phyloP scores from a whole-genome alignment of 768 basidiomycete genomes.

The Multifurca ochricompacta region DNA sequence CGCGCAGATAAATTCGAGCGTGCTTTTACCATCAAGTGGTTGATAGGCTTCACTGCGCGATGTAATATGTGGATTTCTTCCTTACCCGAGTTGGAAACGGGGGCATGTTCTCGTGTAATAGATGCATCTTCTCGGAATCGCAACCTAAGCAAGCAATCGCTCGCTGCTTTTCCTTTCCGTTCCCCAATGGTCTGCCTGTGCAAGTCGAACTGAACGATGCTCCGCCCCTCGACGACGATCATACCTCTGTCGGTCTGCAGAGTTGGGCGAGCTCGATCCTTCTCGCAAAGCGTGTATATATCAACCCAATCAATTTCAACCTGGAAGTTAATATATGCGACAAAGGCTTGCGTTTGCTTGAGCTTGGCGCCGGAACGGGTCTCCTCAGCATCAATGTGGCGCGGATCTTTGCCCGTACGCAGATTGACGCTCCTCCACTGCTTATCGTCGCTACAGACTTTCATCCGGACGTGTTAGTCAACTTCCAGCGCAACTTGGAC shows the following conservation, averaged over 20 bases:
- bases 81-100: constrained; percentile 29
- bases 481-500: constrained; percentile 52
- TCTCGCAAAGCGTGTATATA: constrained; percentile 56
- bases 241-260: constrained; percentile 76
- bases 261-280: constrained; percentile 79
- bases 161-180: constrained; percentile 45
- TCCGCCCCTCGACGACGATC: constrained; percentile 52
- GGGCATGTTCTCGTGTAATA: constrained; percentile 36
- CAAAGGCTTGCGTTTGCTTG: constrained; percentile 38
- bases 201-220: constrained; percentile 63
- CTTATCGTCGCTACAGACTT: constrained; percentile 67
- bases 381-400: constrained; percentile 65
- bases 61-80: constrained; percentile 43
- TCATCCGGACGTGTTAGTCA: constrained; percentile 65
- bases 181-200: constrained; percentile 24
- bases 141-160: constrained; percentile 38
- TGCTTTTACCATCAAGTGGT: constrained; percentile 62
- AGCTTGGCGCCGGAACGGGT: constrained; percentile 84
- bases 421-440: constrained; percentile 21
- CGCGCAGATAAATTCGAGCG: constrained; percentile 61
- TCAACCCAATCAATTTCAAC: constrained; percentile 37
- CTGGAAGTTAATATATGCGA: constrained; percentile 17
- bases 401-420: constrained; percentile 33
- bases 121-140: constrained; percentile 44
- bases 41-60: constrained; percentile 59